Evolutionary conservation across 441 rosid genomes (phyloP), one percentile per base, ranked within the genome.

Genomic region (Biscutella laevigata): DNA sequence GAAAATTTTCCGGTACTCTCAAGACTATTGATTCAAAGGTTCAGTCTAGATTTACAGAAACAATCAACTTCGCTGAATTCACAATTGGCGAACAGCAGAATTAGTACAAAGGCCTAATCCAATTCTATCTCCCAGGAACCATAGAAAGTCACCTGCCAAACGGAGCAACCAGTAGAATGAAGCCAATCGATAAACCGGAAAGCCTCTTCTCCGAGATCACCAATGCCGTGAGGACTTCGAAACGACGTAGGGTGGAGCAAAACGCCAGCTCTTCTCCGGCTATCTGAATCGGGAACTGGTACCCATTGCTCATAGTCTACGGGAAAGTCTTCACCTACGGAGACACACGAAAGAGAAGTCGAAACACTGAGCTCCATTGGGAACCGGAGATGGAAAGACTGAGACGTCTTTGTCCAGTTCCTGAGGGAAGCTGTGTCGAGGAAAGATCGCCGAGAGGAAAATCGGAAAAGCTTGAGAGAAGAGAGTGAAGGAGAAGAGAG

Each of bases 71-170:
- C n/a, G n/a, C n/a, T n/a, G n/a, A n/a, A n/a, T n/a, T n/a, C n/a
- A n/a, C n/a, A n/a, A n/a, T n/a, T n/a, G n/a, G n/a, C n/a, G n/a
- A n/a, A n/a, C n/a, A n/a, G n/a, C n/a, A n/a, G n/a, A n/a, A n/a
- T n/a, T n/a, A n/a, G n/a, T n/a, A n/a, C n/a, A n/a, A n/a, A n/a
- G n/a, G n/a, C n/a, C n/a, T n/a, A n/a, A n/a, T n/a, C n/a, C n/a
- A n/a, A n/a, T n/a, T n/a, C n/a, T n/a, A n/a, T n/a, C n/a, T n/a
- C n/a, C n/a, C n/a, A n/a, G n/a, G n/a, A n/a, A n/a, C n/a, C n/a
- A n/a, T n/a, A n/a, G n/a, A n/a, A n/a, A n/a, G n/a, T n/a, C n/a
- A 82, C 98, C 83, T 91, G 98, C 98, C 98, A 91, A 57, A 91
- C 71, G 36, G 95, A 85, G 73, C 94, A 85, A 22, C 96, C 91